Evolutionary conservation across 257 asterid species (phyloP), one percentile per base, ranked within the genome.

Genomic region (Perilla frutescens): DNA sequence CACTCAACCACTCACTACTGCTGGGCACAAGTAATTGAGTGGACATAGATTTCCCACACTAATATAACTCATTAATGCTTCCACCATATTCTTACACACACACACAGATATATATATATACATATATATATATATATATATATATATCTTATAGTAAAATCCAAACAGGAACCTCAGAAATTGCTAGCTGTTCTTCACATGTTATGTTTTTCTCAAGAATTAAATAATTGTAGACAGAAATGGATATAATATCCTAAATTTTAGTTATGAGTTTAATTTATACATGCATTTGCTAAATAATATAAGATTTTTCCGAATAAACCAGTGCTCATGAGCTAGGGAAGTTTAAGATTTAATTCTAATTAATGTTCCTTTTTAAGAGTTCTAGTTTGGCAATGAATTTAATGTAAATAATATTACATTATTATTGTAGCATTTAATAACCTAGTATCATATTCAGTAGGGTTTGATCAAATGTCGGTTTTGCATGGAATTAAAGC

Each of bases 121-220:
- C n/a, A 59, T 34, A 29, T 26, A 32, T 60, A 40, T 69, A 11
- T 34, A 40, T 69, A 59, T 34, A 29, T 26, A 32, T 60, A 40
- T 69, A 11, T 34, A 40, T 69, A 0, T 77, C 73, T 58, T 41
- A 57, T 60, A 57, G 40, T 78, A 66, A 50, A 73, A 54, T 73
- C 79, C 79, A 79, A 79, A 74, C 53, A 51, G 39, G 43, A 72
- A 50, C 62, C 71, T 53, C 63, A 71, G 32, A 47, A 54, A 20
- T 57, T 71, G 74, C 64, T 47, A 48, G 74, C 69, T 47, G 61
- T 41, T 55, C 26, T 37, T 77, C 81, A 79, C 82, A 68, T 73
- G 82, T 68, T 47, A 55, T 79, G 76, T 66, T 73, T 73, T 66
- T 36, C 47, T 77, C 66, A 57, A 50, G n/a, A 29, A 60, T 58